Conservation (phyloP, 495 filamentous ascomycete species). For the Penicillium antarcticum region DNA sequence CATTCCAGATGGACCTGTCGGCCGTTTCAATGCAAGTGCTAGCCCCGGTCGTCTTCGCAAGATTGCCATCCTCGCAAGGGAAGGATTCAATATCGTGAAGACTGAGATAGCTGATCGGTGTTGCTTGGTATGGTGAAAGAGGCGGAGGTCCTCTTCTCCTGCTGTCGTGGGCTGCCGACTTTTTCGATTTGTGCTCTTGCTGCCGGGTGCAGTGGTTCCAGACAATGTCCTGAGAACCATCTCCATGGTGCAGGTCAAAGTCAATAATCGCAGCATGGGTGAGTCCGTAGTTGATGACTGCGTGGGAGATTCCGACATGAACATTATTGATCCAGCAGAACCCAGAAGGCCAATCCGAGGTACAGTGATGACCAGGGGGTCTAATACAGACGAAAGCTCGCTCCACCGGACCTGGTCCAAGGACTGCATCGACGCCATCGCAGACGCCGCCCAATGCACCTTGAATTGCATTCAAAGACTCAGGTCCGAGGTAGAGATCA, state of each 20-base stretch:
- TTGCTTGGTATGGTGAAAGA: constrained; percentile 67
- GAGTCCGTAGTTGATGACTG: constrained; percentile 72
- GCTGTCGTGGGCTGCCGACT: constrained; percentile 44
- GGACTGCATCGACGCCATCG: constrained; percentile 86
- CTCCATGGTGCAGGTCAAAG: constrained; percentile 95
- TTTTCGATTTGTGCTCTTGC: constrained; percentile 71
- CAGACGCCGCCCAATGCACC: constrained; percentile 86
- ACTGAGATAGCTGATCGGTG: constrained; percentile 90
- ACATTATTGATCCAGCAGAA: constrained; percentile 99
- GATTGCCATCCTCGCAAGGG: constrained; percentile 86
- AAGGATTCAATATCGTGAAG: constrained; percentile 97
- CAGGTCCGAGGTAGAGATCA: constrained; percentile 83
- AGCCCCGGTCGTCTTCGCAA: constrained; percentile 85
- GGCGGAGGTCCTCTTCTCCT: too few species aligned
- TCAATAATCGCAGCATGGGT: constrained; percentile 96
- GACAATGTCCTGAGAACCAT: constrained; percentile 89
- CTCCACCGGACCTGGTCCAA: constrained; percentile 53
- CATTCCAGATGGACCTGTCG: constrained; percentile 90
- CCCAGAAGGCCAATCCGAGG: constrained; percentile 78
- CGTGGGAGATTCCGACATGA: constrained; percentile 92
- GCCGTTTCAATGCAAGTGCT: constrained; percentile 92
- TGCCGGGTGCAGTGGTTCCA: constrained; percentile 24
- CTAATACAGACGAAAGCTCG: constrained; percentile 82
- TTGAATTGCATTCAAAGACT: constrained; percentile 82
- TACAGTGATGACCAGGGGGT: constrained; percentile 93